Base-by-base conservation (phyloP, 257 asterid species). In the Solanum tacnaense region DNA sequence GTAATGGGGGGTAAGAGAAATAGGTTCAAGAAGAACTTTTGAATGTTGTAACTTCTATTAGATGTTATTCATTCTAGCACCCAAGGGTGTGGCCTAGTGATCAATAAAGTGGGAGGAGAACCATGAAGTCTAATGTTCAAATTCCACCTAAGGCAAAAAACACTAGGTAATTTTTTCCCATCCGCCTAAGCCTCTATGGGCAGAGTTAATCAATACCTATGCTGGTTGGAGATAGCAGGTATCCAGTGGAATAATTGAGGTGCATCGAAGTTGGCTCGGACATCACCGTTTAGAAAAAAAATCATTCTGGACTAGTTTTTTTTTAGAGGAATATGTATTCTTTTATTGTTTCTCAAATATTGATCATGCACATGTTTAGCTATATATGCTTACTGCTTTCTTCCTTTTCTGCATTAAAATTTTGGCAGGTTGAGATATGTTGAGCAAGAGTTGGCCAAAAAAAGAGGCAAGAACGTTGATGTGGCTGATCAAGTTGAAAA, bases 371-470 rank as follows among this genome's bases (percentile, higher is more conserved):
- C 39, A 67, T 65, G 46, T 38, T 83, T 35, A 46, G 70, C 86
- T 27, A 49, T 29, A 82, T 9, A 82, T 82, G 70, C 21, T 82
- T 29, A 83, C 87, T 39, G 39, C 25, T 78, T 82, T 86, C 78
- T 20, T 39, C 76, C 16, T 76, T n/a, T 65, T 73, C 79, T 88
- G 12, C 27, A 67, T 49, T 86, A 81, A 81, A 73, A 78, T 13
- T 86, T 46, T 86, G 87, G 60, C 94, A 96, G 99, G 98, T 79
- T 96, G 94, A 93, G 94, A 88, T 97, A 97, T 74, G 92, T 97
- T 74, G 99, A 96, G 89, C 98, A 97, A 89, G 98, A 96, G 89
- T 90, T 97, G 92, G 98, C 99, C 58, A 95, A 93, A 95, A 94
- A 93, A 91, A 92, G 94, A 89, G 99, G 99, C 87, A 94, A 91